A percentile compares a stretch with the other conserved stretches of the same genome.
Evolutionary conservation across 2,329 filamentous ascomycete genomes (phyloP).

Genomic region (Fusarium keratoplasticum): DNA sequence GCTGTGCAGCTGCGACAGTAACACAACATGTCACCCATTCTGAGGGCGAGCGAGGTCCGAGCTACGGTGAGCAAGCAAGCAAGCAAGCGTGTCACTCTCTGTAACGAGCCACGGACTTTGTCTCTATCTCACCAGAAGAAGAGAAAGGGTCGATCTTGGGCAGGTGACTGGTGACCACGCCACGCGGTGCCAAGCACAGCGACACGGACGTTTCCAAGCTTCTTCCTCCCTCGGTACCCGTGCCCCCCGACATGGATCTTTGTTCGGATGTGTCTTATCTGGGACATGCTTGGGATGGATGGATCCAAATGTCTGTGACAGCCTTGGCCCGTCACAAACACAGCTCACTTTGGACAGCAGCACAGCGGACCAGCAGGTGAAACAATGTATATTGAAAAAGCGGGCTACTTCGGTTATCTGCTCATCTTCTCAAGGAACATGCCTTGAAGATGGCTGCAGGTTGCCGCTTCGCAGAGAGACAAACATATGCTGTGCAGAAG

Average conservation of each 20-base stretch:
- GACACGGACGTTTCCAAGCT: constrained; percentile 14
- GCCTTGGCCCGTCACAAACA: constrained; percentile 13
- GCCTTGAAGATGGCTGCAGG: not conserved
- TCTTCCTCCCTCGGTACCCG: not conserved
- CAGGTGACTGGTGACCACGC: constrained; percentile 23
- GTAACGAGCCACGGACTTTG: constrained; percentile 3
- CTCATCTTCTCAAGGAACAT: constrained; percentile 4
- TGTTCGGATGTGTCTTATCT: not conserved
- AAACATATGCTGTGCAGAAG: constrained; percentile 12
- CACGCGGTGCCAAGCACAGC: constrained; percentile 30
- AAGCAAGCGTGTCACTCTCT: not conserved
- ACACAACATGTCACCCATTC: constrained; percentile 13
- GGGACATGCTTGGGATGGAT: constrained; percentile 2
- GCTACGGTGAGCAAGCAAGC: not conserved
- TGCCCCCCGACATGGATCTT: constrained; percentile 12
- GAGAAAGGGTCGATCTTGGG: constrained; percentile 2
- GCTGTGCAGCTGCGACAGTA: constrained; percentile 8
- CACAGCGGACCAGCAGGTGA: constrained; percentile 11
- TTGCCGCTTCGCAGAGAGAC: not conserved
- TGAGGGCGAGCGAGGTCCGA: constrained; percentile 3
- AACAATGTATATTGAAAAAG: constrained; percentile 19
- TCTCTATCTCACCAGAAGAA: constrained; percentile 12
- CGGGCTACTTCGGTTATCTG: constrained; percentile 30
- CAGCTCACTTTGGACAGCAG: not conserved
- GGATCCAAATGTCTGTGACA: not conserved